Evolutionary conservation across 768 basidiomycete genomes (phyloP).

Genomic region (Mycena olivaceomarginata): DNA sequence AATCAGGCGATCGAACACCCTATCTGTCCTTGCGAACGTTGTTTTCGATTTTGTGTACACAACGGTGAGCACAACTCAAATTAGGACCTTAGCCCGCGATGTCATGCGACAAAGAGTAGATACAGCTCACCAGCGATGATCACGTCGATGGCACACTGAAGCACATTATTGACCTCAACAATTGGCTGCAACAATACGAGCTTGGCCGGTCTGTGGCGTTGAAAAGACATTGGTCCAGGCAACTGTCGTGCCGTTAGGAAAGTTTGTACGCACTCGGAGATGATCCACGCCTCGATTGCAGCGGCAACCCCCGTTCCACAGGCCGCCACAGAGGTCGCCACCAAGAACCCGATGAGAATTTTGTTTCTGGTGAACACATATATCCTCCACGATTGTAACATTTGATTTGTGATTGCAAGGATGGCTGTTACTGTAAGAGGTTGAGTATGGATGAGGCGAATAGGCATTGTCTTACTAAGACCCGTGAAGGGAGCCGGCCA

Average conservation of each 20-base stretch:
- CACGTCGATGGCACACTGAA: conserved; percentile 6
- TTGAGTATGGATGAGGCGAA: not conserved
- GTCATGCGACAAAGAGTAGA: no score
- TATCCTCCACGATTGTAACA: conserved; percentile 18
- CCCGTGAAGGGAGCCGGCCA: conserved; percentile 26
- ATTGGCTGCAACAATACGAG: conserved; percentile 4
- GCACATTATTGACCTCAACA: no score
- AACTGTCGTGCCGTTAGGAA: not conserved
- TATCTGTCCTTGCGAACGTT: no score
- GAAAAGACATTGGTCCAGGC: not conserved
- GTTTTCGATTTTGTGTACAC: no score
- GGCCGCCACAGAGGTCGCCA: not conserved
- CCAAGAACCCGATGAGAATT: no score
- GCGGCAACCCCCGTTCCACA: conserved; percentile 17
- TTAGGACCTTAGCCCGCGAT: no score
- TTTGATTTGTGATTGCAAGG: conserved; percentile 19
- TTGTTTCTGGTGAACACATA: no score
- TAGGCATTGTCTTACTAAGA: not conserved
- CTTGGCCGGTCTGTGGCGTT: not conserved
- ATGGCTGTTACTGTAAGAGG: conserved; percentile 14
- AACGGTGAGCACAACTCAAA: no score
- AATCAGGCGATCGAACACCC: no score
- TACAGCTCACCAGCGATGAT: no score
- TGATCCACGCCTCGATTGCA: conserved; percentile 8
- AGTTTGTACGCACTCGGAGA: not conserved